Conservation (phyloP, 2,329 filamentous ascomycete species). For the Xylaria sp. region DNA sequence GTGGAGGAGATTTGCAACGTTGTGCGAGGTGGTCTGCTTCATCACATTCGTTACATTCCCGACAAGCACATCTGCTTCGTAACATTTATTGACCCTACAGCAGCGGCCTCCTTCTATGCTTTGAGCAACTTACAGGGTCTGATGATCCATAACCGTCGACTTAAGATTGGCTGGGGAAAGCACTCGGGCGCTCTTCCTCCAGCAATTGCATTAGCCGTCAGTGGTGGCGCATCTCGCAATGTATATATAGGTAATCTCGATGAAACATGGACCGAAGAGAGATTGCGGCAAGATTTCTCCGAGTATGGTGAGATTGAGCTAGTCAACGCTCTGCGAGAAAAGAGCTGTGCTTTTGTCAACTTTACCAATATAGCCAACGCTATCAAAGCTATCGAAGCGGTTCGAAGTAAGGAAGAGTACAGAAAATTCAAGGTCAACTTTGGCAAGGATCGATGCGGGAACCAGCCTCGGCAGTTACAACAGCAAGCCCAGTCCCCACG, state of each 20-base stretch:
- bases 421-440: slow-evolving; percentile 99
- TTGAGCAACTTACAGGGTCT: slow-evolving; percentile 95
- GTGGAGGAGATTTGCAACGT: slow-evolving; percentile 99
- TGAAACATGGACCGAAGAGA: slow-evolving; percentile 96
- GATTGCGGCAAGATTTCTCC: slow-evolving; percentile 92
- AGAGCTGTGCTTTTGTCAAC: slow-evolving; percentile 99
- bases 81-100: slow-evolving; percentile 98
- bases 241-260: slow-evolving; percentile 98
- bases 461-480: slow-evolving; percentile 87
- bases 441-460: slow-evolving; percentile 97
- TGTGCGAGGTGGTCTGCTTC: slow-evolving; percentile 89
- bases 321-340: slow-evolving; percentile 94
- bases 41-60: slow-evolving; percentile 98
- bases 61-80: slow-evolving; percentile 99
- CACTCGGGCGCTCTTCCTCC: slow-evolving; percentile 95
- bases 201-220: slow-evolving; percentile 93
- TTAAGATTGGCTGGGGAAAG: slow-evolving; percentile 99
- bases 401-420: slow-evolving; percentile 95
- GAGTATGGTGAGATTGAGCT: slow-evolving; percentile 98
- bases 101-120: slow-evolving; percentile 96
- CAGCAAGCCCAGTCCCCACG: slow-evolving; percentile 70
- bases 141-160: slow-evolving; percentile 97
- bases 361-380: slow-evolving; percentile 99
- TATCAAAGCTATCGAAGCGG: slow-evolving; percentile 98
- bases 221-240: slow-evolving; percentile 95